phyloP scores from a whole-genome alignment of 1,139 yeast species.

The Insectozyma bohioensis region DNA sequence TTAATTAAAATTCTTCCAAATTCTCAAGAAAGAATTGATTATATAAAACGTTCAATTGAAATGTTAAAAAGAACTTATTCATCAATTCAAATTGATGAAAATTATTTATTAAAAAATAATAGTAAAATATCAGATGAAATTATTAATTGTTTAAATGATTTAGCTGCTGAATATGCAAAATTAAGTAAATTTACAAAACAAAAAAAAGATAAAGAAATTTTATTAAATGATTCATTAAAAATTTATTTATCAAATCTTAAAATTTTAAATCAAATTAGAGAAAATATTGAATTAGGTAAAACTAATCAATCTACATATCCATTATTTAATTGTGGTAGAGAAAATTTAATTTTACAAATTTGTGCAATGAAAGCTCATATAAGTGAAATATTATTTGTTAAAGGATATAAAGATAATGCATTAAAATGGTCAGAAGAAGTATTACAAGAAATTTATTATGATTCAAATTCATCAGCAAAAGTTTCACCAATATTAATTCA shows the following conservation, averaged over 20 bases:
- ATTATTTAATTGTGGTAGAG: constrained; percentile 35
- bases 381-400: constrained; percentile 65
- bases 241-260: constrained; percentile 41
- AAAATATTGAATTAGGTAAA: constrained; percentile 19
- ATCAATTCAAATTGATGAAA: constrained; percentile 25
- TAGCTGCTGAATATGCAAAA: constrained; percentile 35
- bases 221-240: constrained; percentile 27
- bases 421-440: constrained; percentile 64
- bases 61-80: constrained; percentile 35
- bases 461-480: constrained; percentile 27
- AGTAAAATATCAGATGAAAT: constrained; percentile 42
- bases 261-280: constrained; percentile 23
- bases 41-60: constrained; percentile 41
- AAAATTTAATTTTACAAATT: constrained; percentile 27
- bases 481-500: constrained; percentile 31
- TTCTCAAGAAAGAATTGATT: constrained; percentile 28
- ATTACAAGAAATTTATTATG: constrained; percentile 36
- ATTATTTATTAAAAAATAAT: constrained; percentile 24
- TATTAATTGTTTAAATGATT: constrained; percentile 30
- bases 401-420: constrained; percentile 53
- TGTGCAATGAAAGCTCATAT: constrained; percentile 55
- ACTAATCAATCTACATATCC: constrained; percentile 34
- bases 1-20: constrained; percentile 30
- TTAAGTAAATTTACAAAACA: constrained; percentile 12
- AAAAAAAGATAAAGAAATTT: constrained; percentile 17